These are phyloP conservation scores for Fusarium illudens DNA, from an alignment of 2,329 filamentous ascomycete genomes.

Conservation along the genomic window DNA sequence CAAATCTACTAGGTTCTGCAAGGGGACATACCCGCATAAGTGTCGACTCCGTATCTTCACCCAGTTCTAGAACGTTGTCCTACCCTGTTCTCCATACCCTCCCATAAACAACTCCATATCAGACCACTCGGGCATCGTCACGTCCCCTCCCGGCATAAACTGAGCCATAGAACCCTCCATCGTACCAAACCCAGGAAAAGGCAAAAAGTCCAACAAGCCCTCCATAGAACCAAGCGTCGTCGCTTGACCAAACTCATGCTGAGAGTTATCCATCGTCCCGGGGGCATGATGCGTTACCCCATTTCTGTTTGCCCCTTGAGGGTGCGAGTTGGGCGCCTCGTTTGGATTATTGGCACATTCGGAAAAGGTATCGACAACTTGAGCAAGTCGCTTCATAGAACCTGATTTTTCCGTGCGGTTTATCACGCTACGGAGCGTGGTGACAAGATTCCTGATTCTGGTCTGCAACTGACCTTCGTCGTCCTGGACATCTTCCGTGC, in stretches of 20 bases:
- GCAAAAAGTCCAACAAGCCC: slow-evolving; percentile 21
- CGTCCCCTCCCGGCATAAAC: slow-evolving; percentile 19
- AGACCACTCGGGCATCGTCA: slow-evolving; percentile 34
- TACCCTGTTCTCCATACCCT: slow-evolving; percentile 20
- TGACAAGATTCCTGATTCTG: slow-evolving; percentile 17
- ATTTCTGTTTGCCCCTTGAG: slow-evolving; percentile 5
- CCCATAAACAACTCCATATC: slow-evolving; percentile 36
- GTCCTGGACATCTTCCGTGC: background rate
- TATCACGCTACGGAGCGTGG: slow-evolving; percentile 28
- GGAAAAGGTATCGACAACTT: slow-evolving; percentile 41
- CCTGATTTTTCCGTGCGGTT: slow-evolving; percentile 41
- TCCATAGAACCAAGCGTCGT: slow-evolving; percentile 24
- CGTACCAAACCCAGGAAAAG: slow-evolving; percentile 11
- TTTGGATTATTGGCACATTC: slow-evolving; percentile 32
- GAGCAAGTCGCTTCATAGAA: slow-evolving; percentile 43
- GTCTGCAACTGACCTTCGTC: slow-evolving; percentile 19
- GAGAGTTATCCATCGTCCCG: slow-evolving; percentile 6
- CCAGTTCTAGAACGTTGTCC: background rate
- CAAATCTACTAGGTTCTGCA: background rate
- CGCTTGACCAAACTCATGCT: slow-evolving; percentile 5
- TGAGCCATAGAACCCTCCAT: slow-evolving; percentile 20
- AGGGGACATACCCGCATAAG: background rate
- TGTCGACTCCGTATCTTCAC: background rate
- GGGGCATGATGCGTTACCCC: background rate
- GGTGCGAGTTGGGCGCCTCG: slow-evolving; percentile 1